phyloP scores from a whole-genome alignment of 108 stramenopile genomes.

The Craspedostauros australis region DNA sequence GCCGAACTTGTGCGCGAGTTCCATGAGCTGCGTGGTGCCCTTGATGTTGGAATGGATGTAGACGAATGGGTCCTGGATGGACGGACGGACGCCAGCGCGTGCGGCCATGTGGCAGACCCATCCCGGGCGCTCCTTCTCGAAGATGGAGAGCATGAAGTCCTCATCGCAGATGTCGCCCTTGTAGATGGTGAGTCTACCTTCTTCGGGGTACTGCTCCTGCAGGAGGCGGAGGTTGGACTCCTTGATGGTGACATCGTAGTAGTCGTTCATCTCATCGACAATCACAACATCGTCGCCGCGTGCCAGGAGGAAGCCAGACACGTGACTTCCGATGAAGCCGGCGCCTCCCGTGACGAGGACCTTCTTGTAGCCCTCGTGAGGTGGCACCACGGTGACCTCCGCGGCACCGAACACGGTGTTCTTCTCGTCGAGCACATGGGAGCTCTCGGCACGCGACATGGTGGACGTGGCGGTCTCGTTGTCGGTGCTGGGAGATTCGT shows the following conservation, averaged over 20 bases:
- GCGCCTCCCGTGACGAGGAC: slow-evolving; percentile 98
- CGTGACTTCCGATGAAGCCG: slow-evolving; percentile 92
- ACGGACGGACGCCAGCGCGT: slow-evolving; percentile 85
- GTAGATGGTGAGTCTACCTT: slow-evolving; percentile 54
- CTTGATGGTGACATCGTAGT: slow-evolving; percentile 93
- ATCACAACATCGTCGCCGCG: slow-evolving; percentile 95
- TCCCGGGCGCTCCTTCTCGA: slow-evolving; percentile 64
- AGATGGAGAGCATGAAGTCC: slow-evolving; percentile 71
- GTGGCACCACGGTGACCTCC: slow-evolving; percentile 30
- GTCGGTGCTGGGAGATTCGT: slow-evolving; percentile 4
- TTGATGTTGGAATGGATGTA: slow-evolving; percentile 97
- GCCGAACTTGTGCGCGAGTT: slow-evolving; percentile 70
- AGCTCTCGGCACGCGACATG: slow-evolving; percentile 16
- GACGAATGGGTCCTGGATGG: slow-evolving; percentile 95
- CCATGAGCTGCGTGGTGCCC: slow-evolving; percentile 94
- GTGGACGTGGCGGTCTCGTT: background rate
- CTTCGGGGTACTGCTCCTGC: slow-evolving; percentile 25
- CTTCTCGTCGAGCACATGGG: slow-evolving; percentile 7
- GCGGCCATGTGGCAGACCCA: slow-evolving; percentile 98
- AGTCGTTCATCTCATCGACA: slow-evolving; percentile 98
- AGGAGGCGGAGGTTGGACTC: slow-evolving; percentile 74
- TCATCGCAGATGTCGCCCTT: slow-evolving; percentile 93
- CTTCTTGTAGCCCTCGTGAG: slow-evolving; percentile 79
- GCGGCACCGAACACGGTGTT: background rate
- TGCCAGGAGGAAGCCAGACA: slow-evolving; percentile 68